Conservation (phyloP, 1,284 basidiomycete genomes). For the Inonotus obliquus region DNA sequence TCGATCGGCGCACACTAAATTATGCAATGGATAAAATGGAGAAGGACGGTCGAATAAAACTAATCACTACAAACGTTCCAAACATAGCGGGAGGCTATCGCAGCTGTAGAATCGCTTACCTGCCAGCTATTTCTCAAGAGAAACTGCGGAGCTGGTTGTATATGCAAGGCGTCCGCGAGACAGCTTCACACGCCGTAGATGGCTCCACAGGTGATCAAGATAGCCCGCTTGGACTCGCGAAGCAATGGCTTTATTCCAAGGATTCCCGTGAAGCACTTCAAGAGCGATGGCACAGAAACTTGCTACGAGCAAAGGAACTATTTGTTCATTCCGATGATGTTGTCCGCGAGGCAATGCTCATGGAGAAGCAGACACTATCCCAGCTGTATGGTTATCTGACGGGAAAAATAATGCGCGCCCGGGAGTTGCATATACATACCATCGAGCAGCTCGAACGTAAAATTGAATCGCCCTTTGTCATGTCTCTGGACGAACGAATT, state of each 20-base stretch:
- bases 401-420: conserved; percentile 57
- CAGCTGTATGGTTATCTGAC: conserved; percentile 68
- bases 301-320: conserved; percentile 40
- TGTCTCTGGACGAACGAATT: conserved; percentile 50
- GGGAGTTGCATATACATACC: conserved; percentile 55
- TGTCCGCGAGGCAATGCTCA: conserved; percentile 55
- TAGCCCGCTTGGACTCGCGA: conserved; percentile 3
- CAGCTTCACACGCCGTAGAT: background rate
- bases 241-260: conserved; percentile 3
- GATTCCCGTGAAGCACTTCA: conserved; percentile 23
- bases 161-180: conserved; percentile 33
- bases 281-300: conserved; percentile 39
- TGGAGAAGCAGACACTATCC: conserved; percentile 58
- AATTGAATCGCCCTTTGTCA: conserved; percentile 37
- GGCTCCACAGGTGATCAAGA: background rate
- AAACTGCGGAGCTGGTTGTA: conserved; percentile 49
- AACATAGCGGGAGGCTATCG: conserved; percentile 49
- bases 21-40: conserved; percentile 58
- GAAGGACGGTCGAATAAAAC: conserved; percentile 56
- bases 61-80: conserved; percentile 54
- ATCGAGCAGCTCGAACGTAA: conserved; percentile 43
- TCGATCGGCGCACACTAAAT: conserved; percentile 69
- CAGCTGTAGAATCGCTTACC: conserved; percentile 54
- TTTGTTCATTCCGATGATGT: conserved; percentile 47
- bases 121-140: conserved; percentile 48